Percentiles rank a stretch among this genome's conserved stretches.
These are phyloP conservation scores for Neopestalotiopsis sp. DNA, from an alignment of 2,329 filamentous ascomycete species.

Conservation along the genomic window DNA sequence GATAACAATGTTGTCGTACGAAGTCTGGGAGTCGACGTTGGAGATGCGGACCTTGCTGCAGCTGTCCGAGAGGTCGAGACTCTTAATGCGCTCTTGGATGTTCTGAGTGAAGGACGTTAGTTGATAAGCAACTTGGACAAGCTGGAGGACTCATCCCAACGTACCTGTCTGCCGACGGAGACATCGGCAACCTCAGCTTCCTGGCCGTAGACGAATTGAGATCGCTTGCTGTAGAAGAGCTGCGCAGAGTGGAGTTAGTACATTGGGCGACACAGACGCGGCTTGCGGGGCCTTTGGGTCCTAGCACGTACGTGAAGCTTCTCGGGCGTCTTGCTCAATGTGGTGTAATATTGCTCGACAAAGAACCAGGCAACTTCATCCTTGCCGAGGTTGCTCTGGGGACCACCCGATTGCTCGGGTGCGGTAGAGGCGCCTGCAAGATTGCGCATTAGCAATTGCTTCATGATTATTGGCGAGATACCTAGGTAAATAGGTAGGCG, in stretches of 20 bases:
- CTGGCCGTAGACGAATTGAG: conserved; percentile 89
- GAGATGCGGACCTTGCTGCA: conserved; percentile 92
- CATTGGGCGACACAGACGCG: background rate
- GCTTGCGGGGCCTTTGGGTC: too few species aligned
- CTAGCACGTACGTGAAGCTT: conserved; percentile 75
- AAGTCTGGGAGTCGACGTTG: conserved; percentile 96
- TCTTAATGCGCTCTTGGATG: conserved; percentile 93
- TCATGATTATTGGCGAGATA: background rate
- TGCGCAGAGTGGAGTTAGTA: conserved; percentile 32
- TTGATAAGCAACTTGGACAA: background rate
- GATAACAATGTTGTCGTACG: conserved; percentile 91
- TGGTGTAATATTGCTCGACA: conserved; percentile 99
- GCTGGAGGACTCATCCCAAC: conserved; percentile 32
- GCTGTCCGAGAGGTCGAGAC: conserved; percentile 85
- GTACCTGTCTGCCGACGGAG: conserved; percentile 84
- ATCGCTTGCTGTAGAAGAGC: conserved; percentile 96
- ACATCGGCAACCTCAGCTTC: conserved; percentile 90
- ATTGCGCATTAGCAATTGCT: background rate
- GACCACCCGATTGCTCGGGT: conserved; percentile 36
- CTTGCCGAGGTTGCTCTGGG: conserved; percentile 65
- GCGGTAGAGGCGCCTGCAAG: conserved; percentile 34
- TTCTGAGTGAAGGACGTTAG: conserved; percentile 54
- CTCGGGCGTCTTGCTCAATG: conserved; percentile 89
- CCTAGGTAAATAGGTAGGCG: background rate
- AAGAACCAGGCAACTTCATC: conserved; percentile 99